phyloP scores from a whole-genome alignment of 2,329 filamentous ascomycete genomes.

The Cephalotrichum gorgonifer region DNA sequence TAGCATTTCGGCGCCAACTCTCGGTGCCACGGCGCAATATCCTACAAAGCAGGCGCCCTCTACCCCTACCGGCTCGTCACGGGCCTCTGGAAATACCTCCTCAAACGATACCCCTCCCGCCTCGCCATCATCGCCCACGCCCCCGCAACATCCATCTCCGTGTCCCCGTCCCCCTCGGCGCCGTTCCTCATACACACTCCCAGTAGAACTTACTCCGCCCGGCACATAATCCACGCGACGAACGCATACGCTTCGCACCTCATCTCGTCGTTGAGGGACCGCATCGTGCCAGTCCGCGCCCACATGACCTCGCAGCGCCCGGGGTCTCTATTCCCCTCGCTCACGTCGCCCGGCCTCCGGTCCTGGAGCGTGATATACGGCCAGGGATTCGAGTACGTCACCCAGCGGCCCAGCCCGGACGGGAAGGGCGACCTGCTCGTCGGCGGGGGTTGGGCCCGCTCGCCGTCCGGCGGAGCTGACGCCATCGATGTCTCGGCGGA shows the following conservation, averaged over 20 bases:
- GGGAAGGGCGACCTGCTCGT: conserved; percentile 37
- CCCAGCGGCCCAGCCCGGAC: conserved; percentile 26
- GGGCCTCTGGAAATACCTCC: conserved; percentile 29
- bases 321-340: conserved; percentile 19
- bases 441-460: conserved; percentile 39
- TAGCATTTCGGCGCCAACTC: conserved; percentile 24
- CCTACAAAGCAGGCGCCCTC: conserved; percentile 35
- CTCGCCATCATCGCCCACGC: conserved; percentile 29
- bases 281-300: conserved; percentile 31
- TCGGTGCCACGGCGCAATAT: conserved; percentile 28
- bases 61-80: conserved; percentile 41
- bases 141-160: conserved; percentile 15
- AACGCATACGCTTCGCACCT: conserved; percentile 43
- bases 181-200: conserved; percentile 33
- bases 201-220: conserved; percentile 30
- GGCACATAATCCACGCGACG: conserved; percentile 46
- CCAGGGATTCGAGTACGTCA: conserved; percentile 40
- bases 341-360: conserved; percentile 17
- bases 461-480: conserved; percentile 28
- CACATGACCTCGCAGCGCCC: conserved; percentile 41
- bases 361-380: conserved; percentile 42
- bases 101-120: conserved; percentile 18
- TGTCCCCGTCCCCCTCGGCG: conserved; percentile 4
- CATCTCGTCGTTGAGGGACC: conserved; percentile 34
- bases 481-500: conserved; percentile 39